Base-by-base conservation (phyloP, 257 asterid genomes). In the Solanum sejunctum region DNA sequence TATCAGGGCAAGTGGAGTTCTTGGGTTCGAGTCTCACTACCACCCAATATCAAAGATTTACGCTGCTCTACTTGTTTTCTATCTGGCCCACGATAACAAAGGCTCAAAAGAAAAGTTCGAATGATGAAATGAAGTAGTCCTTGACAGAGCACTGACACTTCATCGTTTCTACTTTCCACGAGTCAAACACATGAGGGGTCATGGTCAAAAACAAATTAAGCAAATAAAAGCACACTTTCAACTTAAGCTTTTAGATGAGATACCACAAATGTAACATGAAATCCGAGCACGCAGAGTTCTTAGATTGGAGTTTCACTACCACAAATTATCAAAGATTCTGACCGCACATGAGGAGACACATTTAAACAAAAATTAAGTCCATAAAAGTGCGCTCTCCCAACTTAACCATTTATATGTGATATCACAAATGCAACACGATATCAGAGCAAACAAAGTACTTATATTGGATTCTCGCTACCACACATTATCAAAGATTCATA, bases 61-160 rank as follows among this genome's bases (percentile, higher is more conserved):
- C 1, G 28, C 18, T n/a, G 15, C 63, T 57, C 1, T 57, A 7
- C 60, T 55, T 18, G 5, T 56, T 56, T 56, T 56, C 63, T 18
- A 57, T 57, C 64, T 11, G 9, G 12, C 26, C 64, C 26, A 57
- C 6, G 6, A 20, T 8, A 57, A 12, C 1, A 0, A 57, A 18
- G 63, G 63, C 2, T 57, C 21, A 56, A 17, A 56, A 16, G 18
- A 18, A 56, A 16, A 56, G 49, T 32, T 32, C 36, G 3, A 32
- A 32, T 32, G 36, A 32, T 32, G 23, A 57, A 57, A 10, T 56
- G 11, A 56, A 56, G 20, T 57, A 3, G 64, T 18, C 0, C 26
- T 0, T 20, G 26, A 1, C 64, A 8, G 6, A 9, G 3, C 4
- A 57, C 0, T 13, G 21, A n/a, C 66, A 12, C 28, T 20, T 57